These are phyloP conservation scores for Mycena sp. DNA, from an alignment of 1,284 basidiomycete genomes.

Conservation along the genomic window DNA sequence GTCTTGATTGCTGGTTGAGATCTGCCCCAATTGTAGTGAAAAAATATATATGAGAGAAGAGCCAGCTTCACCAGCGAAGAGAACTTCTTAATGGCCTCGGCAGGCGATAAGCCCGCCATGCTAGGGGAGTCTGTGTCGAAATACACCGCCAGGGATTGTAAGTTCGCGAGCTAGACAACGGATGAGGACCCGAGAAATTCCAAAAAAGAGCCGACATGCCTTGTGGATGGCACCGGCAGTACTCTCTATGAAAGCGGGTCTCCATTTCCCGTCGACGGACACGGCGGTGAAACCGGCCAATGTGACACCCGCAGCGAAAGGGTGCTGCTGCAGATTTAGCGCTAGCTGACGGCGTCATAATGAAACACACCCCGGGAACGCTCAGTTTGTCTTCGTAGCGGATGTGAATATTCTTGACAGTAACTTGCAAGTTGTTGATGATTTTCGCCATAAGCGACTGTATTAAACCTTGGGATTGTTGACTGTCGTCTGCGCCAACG, in stretches of 20 bases:
- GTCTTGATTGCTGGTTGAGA: slow-evolving; percentile 66
- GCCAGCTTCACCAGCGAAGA: slow-evolving; percentile 71
- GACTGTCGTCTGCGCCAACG: slow-evolving; percentile 62
- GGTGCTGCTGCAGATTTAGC: slow-evolving; percentile 68
- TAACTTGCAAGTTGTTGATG: slow-evolving; percentile 96
- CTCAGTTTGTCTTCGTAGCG: slow-evolving; percentile 97
- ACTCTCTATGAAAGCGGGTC: slow-evolving; percentile 95
- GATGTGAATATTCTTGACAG: slow-evolving; percentile 94
- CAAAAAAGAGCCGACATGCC: slow-evolving; percentile 50
- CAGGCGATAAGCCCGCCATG: slow-evolving; percentile 77
- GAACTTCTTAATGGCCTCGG: slow-evolving; percentile 85
- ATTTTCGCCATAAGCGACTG: slow-evolving; percentile 92
- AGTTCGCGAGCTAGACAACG: slow-evolving; percentile 76
- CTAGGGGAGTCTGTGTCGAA: slow-evolving; percentile 95
- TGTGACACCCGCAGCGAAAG: slow-evolving; percentile 94
- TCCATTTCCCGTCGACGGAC: slow-evolving; percentile 94
- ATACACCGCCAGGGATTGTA: slow-evolving; percentile 92
- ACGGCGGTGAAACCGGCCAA: slow-evolving; percentile 93
- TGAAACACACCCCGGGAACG: slow-evolving; percentile 82
- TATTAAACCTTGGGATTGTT: slow-evolving; percentile 85
- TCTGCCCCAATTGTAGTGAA: slow-evolving; percentile 55
- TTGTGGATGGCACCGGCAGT: slow-evolving; percentile 93
- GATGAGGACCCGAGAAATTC: slow-evolving; percentile 26
- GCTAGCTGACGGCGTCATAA: not conserved
- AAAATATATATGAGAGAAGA: slow-evolving; percentile 7